These are phyloP conservation scores for Pueraria montana DNA, from an alignment of 306 rosid genomes.

Conservation along the genomic window DNA sequence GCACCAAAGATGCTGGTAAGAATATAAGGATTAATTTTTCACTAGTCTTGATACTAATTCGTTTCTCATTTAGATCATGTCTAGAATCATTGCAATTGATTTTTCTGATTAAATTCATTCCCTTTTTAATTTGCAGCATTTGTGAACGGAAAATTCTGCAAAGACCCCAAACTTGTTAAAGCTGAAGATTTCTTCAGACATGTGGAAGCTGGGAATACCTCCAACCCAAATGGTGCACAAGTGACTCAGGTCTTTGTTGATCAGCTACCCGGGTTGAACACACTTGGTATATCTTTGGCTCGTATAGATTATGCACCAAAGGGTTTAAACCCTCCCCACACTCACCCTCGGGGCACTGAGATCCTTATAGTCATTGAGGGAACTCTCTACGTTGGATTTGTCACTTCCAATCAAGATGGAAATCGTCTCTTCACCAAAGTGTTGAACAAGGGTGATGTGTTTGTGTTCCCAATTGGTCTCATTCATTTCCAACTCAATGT, in stretches of 20 bases:
- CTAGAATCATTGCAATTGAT: too few species aligned
- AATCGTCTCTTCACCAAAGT: slow-evolving; percentile 37
- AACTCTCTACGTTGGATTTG: neutral
- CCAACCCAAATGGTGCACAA: neutral
- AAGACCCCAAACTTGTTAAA: slow-evolving; percentile 41
- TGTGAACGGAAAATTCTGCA: slow-evolving; percentile 58
- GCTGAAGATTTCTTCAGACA: slow-evolving; percentile 49
- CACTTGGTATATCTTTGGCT: slow-evolving; percentile 28
- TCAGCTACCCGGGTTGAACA: slow-evolving; percentile 22
- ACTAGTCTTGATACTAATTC: too few species aligned
- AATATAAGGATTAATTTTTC: too few species aligned
- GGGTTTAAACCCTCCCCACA: neutral
- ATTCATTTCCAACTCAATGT: slow-evolving; percentile 49
- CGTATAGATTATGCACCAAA: neutral
- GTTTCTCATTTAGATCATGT: too few species aligned
- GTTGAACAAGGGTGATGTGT: slow-evolving; percentile 42
- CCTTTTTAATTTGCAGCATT: slow-evolving; percentile 28
- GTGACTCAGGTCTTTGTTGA: neutral
- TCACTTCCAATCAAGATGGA: neutral
- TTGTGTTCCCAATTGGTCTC: slow-evolving; percentile 43
- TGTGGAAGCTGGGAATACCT: slow-evolving; percentile 23
- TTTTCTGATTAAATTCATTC: too few species aligned
- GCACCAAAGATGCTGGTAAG: slow-evolving; percentile 3
- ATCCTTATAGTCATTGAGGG: neutral
- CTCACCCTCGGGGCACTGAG: neutral